Percentiles rank a stretch among this genome's conserved stretches.
phyloP scores from a whole-genome alignment of 441 rosid species.

The Euphorbia celastroides region DNA sequence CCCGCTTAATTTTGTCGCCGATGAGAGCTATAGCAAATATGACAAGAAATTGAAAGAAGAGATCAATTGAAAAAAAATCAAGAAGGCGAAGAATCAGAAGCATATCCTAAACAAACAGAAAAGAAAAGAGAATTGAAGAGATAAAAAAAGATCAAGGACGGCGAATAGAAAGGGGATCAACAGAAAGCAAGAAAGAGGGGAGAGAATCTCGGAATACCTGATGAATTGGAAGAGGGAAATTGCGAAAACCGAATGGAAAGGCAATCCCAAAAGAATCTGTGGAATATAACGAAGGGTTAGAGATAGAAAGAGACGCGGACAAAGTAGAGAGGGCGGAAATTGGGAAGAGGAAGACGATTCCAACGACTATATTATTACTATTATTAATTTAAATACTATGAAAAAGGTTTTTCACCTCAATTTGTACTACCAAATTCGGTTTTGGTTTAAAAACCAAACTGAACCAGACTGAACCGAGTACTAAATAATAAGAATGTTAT shows the following conservation, averaged over 20 bases:
- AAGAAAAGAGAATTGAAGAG: neutral
- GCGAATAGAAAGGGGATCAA: neutral
- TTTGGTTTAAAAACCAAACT: no score
- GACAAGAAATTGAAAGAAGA: neutral
- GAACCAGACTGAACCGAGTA: no score
- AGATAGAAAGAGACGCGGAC: constrained; percentile 1
- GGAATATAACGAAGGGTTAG: neutral
- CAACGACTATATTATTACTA: neutral
- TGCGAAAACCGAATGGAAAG: neutral
- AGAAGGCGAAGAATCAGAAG: neutral
- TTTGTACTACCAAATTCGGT: no score
- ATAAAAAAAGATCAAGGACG: neutral
- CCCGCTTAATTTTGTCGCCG: constrained; percentile 13
- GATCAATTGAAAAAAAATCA: constrained; percentile 7
- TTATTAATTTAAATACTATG: no score
- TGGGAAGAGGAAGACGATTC: neutral
- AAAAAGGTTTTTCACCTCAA: no score
- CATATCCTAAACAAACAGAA: constrained; percentile 3
- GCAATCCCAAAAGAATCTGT: neutral
- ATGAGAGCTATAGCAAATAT: no score
- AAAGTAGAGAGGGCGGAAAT: neutral
- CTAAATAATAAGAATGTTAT: no score
- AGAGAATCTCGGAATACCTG: neutral
- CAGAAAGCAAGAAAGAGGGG: neutral
- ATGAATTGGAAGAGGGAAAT: neutral